Evolutionary conservation across 805 yeast species (phyloP).

Genomic region (Ogataea glucozyma): DNA sequence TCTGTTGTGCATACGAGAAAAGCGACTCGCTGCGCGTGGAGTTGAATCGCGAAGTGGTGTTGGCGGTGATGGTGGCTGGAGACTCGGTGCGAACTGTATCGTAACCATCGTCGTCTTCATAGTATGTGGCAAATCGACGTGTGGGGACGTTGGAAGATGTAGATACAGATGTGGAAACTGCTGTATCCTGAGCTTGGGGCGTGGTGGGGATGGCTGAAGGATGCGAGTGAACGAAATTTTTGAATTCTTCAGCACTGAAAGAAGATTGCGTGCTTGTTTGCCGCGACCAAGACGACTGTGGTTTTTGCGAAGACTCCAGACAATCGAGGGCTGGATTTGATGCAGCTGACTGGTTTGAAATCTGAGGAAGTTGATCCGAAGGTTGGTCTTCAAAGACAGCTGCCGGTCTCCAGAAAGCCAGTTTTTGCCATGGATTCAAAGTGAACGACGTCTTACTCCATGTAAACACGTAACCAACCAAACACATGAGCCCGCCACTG

Average conservation of each 20-base stretch:
- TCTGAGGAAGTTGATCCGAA: background rate
- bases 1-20: conserved; percentile 10
- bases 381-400: background rate
- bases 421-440: conserved; percentile 5
- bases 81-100: conserved; percentile 17
- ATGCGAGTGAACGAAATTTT: conserved; percentile 1
- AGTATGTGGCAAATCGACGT: conserved; percentile 17
- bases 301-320: too few relatives aligned
- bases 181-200: conserved; percentile 1
- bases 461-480: conserved; percentile 18
- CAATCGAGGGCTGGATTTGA: too few relatives aligned
- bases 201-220: conserved; percentile 6
- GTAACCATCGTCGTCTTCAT: conserved; percentile 29
- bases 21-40: conserved; percentile 19
- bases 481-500: conserved; percentile 19
- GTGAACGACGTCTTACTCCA: conserved; percentile 15
- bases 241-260: background rate
- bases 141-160: conserved; percentile 2
- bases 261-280: background rate
- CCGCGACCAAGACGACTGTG: too few relatives aligned
- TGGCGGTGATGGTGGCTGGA: conserved; percentile 9
- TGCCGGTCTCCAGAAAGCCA: background rate
- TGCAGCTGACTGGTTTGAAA: too few relatives aligned
- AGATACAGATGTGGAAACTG: conserved; percentile 1
- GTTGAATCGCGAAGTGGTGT: conserved; percentile 13